Evolutionary conservation across 371 early-diverging fungal genomes (phyloP).

Genomic region (Lichtheimia hyalospora): DNA sequence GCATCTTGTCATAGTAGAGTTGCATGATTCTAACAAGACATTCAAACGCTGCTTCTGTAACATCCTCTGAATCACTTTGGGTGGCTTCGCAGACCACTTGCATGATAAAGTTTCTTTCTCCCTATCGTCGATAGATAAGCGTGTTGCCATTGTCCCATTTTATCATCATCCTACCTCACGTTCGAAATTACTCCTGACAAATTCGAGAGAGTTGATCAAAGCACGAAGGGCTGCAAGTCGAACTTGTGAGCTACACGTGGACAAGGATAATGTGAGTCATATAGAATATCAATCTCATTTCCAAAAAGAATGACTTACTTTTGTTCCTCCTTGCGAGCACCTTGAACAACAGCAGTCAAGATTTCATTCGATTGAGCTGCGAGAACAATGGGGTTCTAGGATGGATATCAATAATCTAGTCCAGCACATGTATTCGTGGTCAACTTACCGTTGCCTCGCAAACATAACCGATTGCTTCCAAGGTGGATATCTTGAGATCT

Average conservation of each 20-base stretch:
- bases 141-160: background rate
- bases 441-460: conserved; percentile 81
- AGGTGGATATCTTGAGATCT: conserved; percentile 70
- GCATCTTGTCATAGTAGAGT: conserved; percentile 93
- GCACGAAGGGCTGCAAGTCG: conserved; percentile 87
- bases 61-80: conserved; percentile 69
- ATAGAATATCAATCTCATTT: too few relatives aligned
- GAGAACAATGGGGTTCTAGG: conserved; percentile 74
- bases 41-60: conserved; percentile 88
- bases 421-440: too few relatives aligned
- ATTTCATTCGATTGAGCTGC: conserved; percentile 80
- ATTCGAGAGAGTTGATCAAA: conserved; percentile 90
- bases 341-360: conserved; percentile 90
- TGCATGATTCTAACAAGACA: conserved; percentile 94
- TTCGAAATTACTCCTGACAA: conserved; percentile 89
- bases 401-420: background rate
- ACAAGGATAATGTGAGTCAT: too few relatives aligned
- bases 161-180: conserved; percentile 48
- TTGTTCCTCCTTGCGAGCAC: conserved; percentile 87
- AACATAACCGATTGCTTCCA: conserved; percentile 88
- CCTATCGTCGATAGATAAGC: conserved; percentile 31
- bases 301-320: conserved; percentile 34
- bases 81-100: conserved; percentile 95
- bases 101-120: conserved; percentile 96
- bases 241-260: conserved; percentile 65